phyloP scores from a whole-genome alignment of 805 yeast genomes.

The Ogataea philodendri region DNA sequence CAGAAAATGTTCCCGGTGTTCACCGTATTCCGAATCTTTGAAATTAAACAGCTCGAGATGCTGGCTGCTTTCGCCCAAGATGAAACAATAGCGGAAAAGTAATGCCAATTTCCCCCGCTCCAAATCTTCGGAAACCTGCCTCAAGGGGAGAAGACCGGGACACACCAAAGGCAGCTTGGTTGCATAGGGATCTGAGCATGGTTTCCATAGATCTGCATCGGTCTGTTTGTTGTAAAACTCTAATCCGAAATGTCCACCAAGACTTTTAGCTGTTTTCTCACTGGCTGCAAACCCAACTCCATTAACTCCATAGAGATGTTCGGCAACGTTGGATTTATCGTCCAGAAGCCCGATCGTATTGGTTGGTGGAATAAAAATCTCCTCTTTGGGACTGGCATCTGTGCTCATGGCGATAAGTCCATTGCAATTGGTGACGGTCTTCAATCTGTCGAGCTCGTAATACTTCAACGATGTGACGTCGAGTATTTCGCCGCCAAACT shows the following conservation, averaged over 20 bases:
- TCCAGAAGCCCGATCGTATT: background rate
- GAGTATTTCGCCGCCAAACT: conserved; percentile 72
- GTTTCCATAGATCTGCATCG: conserved; percentile 19
- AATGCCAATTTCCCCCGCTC: conserved; percentile 26
- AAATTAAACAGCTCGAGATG: conserved; percentile 6
- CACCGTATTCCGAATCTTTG: conserved; percentile 13
- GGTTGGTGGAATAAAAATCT: conserved; percentile 5
- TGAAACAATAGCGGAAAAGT: conserved; percentile 9
- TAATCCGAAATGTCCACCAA: conserved; percentile 10
- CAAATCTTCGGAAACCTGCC: conserved; percentile 41
- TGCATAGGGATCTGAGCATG: conserved; percentile 4
- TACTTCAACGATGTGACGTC: conserved; percentile 51
- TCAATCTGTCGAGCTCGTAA: conserved; percentile 37
- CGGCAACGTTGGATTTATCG: conserved; percentile 30
- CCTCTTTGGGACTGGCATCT: conserved; percentile 3
- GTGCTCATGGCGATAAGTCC: conserved; percentile 13
- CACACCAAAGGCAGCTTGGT: conserved; percentile 40
- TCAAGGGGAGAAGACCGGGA: conserved; percentile 51
- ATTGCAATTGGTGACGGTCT: conserved; percentile 30
- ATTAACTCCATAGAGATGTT: conserved; percentile 39
- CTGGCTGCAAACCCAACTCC: conserved; percentile 30
- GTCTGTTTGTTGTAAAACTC: conserved; percentile 15
- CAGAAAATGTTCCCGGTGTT: conserved; percentile 31
- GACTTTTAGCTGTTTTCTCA: conserved; percentile 4
- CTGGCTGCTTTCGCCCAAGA: conserved; percentile 3